Percentiles rank a stretch among this genome's conserved stretches.
Evolutionary conservation across 1,139 yeast genomes (phyloP).

Genomic region (Scheffersomyces segobiensis): DNA sequence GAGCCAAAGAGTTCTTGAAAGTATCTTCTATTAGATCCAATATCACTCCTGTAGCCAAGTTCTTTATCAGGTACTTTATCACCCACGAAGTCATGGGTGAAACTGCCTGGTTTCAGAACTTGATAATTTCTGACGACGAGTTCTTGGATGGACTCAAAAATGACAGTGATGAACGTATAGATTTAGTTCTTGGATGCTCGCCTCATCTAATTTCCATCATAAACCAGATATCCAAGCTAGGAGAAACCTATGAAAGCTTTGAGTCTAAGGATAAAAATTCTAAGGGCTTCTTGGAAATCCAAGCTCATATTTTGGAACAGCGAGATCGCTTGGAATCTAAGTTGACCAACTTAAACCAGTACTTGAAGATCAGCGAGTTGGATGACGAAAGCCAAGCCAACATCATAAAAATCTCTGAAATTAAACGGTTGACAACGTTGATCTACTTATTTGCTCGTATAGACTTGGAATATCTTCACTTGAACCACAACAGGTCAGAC

Average conservation of each 20-base stretch:
- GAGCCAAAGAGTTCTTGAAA: slow-evolving; percentile 32
- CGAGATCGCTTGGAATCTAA: slow-evolving; percentile 16
- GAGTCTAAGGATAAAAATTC: slow-evolving; percentile 16
- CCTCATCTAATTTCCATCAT: slow-evolving; percentile 34
- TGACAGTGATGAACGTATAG: slow-evolving; percentile 31
- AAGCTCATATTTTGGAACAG: slow-evolving; percentile 5
- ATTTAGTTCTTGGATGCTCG: slow-evolving; percentile 37
- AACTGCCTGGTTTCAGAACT: slow-evolving; percentile 30
- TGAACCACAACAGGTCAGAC: slow-evolving; percentile 3
- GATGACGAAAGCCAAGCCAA: slow-evolving; percentile 8
- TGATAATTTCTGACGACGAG: slow-evolving; percentile 21
- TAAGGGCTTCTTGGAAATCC: not conserved
- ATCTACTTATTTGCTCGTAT: slow-evolving; percentile 34
- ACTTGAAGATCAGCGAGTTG: slow-evolving; percentile 13
- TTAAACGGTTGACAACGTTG: slow-evolving; percentile 31
- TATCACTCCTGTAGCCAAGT: slow-evolving; percentile 25
- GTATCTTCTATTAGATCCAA: slow-evolving; percentile 19
- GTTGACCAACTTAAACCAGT: slow-evolving; percentile 21
- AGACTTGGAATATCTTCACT: slow-evolving; percentile 19
- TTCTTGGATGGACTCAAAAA: slow-evolving; percentile 26
- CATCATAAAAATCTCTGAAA: slow-evolving; percentile 29
- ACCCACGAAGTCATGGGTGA: slow-evolving; percentile 44
- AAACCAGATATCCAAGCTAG: slow-evolving; percentile 33
- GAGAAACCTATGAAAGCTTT: slow-evolving; percentile 31
- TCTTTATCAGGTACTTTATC: slow-evolving; percentile 34